Conservation (phyloP, 2,329 filamentous ascomycete species). For the Pseudohalonectria lignicola region DNA sequence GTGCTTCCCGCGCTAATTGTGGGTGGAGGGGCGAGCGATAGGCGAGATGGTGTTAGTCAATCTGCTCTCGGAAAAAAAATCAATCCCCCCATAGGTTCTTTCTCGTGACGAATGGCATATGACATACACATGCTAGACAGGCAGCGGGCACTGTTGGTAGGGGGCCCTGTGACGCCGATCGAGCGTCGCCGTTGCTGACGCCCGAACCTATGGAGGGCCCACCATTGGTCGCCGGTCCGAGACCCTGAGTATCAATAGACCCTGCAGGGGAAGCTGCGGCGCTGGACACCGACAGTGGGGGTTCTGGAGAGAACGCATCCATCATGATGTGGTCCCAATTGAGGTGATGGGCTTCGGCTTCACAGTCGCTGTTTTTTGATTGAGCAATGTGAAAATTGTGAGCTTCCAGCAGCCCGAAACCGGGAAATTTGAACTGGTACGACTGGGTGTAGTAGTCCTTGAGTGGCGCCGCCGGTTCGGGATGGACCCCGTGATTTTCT, state of each 20-base stretch:
- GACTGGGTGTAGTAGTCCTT: too few species aligned
- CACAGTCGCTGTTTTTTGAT: too few species aligned
- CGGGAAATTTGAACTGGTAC: too few species aligned
- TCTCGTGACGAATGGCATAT: too few species aligned
- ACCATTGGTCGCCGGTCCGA: too few species aligned
- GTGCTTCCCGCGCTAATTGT: conserved; percentile 57
- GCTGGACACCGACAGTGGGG: not conserved
- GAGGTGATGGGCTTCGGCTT: not conserved
- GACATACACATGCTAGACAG: conserved; percentile 7
- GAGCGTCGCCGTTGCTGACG: not conserved
- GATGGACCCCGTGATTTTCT: too few species aligned
- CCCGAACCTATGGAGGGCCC: not conserved
- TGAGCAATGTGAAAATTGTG: too few species aligned
- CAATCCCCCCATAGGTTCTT: too few species aligned
- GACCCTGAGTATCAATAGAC: not conserved
- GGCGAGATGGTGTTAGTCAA: conserved; percentile 6
- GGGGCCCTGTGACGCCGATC: not conserved
- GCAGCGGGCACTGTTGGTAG: not conserved
- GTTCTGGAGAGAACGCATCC: not conserved
- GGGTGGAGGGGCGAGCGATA: not conserved
- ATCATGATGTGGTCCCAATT: too few species aligned
- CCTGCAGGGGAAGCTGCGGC: not conserved
- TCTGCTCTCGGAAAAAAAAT: not conserved
- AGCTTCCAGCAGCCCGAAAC: too few species aligned
- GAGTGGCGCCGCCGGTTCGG: too few species aligned